Evolutionary conservation across 495 filamentous ascomycete species (phyloP).

Genomic region (Podospora bellae-mahoneyi): DNA sequence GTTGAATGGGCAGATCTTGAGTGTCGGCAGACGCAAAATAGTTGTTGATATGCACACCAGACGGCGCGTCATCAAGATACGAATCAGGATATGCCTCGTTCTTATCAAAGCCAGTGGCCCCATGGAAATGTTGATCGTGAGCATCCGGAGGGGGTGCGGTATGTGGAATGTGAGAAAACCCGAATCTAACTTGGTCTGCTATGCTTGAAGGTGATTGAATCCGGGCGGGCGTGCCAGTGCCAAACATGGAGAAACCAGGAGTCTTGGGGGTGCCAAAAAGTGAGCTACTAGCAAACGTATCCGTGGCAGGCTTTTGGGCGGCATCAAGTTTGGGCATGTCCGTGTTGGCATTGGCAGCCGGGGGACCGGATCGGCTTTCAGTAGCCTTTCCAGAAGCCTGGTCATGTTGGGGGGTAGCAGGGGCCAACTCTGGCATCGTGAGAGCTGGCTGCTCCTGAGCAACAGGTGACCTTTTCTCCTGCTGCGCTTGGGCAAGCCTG

Average conservation of each 20-base stretch:
- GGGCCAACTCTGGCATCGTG: neutral
- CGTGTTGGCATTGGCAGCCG: neutral
- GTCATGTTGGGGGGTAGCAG: neutral
- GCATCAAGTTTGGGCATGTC: neutral
- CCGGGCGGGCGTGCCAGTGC: slow-evolving; percentile 16
- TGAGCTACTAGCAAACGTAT: neutral
- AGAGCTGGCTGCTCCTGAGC: neutral
- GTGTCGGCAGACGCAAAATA: slow-evolving; percentile 16
- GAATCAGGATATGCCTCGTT: neutral
- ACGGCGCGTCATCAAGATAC: neutral
- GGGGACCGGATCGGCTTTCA: neutral
- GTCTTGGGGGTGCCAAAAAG: slow-evolving; percentile 22
- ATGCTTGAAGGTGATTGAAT: slow-evolving; percentile 21
- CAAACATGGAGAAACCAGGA: slow-evolving; percentile 26
- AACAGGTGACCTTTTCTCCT: neutral
- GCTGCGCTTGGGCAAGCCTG: neutral
- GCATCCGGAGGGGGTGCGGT: neutral
- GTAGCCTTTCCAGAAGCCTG: neutral
- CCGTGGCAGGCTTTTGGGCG: neutral
- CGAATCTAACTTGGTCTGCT: slow-evolving; percentile 35
- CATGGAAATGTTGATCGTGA: neutral
- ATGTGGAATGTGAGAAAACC: slow-evolving; percentile 33
- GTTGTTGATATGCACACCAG: slow-evolving; percentile 16
- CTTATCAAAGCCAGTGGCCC: neutral
- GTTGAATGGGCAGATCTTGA: slow-evolving; percentile 6